Evolutionary conservation across 352 stramenopile genomes (phyloP).

Genomic region (Phytophthora palmivora): DNA sequence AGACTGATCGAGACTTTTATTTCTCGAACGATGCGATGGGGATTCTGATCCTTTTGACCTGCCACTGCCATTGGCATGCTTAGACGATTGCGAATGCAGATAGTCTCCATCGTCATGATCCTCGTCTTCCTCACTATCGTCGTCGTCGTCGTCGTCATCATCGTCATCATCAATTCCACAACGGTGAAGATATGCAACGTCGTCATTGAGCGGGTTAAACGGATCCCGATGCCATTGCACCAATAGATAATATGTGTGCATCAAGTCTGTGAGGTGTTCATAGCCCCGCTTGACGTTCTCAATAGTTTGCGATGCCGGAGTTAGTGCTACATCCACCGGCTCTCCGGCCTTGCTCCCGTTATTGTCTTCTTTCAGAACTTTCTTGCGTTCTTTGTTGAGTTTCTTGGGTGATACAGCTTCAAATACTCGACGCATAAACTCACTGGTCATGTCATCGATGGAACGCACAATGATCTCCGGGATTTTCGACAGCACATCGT

Average conservation of each 20-base stretch:
- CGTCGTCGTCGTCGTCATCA: conserved; percentile 78
- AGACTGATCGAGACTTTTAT: conserved; percentile 39
- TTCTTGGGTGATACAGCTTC: conserved; percentile 53
- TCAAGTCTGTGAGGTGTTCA: conserved; percentile 77
- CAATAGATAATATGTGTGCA: conserved; percentile 91
- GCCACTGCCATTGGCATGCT: conserved; percentile 10
- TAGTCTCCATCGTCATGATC: conserved; percentile 49
- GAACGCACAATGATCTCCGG: conserved; percentile 82
- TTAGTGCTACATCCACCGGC: conserved; percentile 13
- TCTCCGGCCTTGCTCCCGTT: conserved; percentile 31
- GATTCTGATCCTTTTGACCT: conserved; percentile 27
- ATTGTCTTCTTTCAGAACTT: conserved; percentile 15
- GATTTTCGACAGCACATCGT: conserved; percentile 77
- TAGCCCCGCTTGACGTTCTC: conserved; percentile 69
- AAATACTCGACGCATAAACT: conserved; percentile 57
- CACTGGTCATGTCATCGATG: conserved; percentile 71
- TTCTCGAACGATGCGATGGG: conserved; percentile 42
- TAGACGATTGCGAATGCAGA: conserved; percentile 30
- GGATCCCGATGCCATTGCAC: conserved; percentile 91
- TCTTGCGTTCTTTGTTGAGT: conserved; percentile 23
- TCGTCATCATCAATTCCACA: conserved; percentile 85
- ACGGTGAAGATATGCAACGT: conserved; percentile 75
- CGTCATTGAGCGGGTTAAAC: conserved; percentile 83
- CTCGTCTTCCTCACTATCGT: conserved; percentile 63
- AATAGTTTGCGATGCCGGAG: conserved; percentile 48